Evolutionary conservation across 805 yeast genomes (phyloP), one percentile per base, ranked within the genome.

Genomic region (Starmera pachycereana): DNA sequence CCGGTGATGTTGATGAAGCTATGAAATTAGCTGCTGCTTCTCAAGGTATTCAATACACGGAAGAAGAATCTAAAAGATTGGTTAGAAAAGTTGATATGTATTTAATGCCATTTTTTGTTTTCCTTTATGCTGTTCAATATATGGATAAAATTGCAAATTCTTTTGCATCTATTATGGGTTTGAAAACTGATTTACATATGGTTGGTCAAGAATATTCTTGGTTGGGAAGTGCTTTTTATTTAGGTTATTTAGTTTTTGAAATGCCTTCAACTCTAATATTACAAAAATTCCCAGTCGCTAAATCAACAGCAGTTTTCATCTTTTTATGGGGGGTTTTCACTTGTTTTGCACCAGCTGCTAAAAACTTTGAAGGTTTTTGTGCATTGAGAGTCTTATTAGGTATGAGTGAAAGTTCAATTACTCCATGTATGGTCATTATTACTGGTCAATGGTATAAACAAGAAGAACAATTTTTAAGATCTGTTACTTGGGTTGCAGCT

Each of bases 361-460:
- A 61, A 16, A 56, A 56, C 19, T 69, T 63, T 49, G 66, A 69
- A 4, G 61, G 69, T 8, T 60, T 71, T 32, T 61, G 71, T 61
- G 48, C 60, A 28, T 52, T 60, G n/a, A 56, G 77, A 43, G 57
- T 61, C 10, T 44, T 69, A 19, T 52, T 69, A 19, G 76, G 76
- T 8, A 43, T 60, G 33, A 43, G 67, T 5, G 76, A 71, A 46
- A 53, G 66, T 37, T 56, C 68, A 18, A 68, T 76, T 18, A 69
- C 76, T 18, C 83, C 85, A 3, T 71, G 77, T 4, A 73, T 72
- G 56, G 70, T 75, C 29, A 61, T 74, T 27, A 52, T 78, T 36
- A 77, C 81, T 5, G 56, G 74, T 22, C 78, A 74, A 54, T 78
- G 77, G 71, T 78, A 76, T 66, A 69, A 62, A 43, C 62, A 65